Conservation (phyloP, 495 filamentous ascomycete species). For the Massariosphaeria phaeospora region DNA sequence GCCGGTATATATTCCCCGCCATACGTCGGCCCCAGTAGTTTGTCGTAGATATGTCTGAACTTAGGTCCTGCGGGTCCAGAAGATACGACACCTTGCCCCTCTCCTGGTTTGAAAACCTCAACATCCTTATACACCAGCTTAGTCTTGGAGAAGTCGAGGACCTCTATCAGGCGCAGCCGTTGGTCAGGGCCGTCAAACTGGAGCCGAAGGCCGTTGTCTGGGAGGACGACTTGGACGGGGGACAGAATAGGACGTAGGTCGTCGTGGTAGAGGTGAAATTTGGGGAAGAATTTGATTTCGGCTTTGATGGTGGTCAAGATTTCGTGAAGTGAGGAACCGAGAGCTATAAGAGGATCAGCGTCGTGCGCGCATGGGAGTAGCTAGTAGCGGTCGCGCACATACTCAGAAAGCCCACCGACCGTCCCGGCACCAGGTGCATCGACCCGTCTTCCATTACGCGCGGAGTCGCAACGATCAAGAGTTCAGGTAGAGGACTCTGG, state of each 20-base stretch:
- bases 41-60: conserved; percentile 88
- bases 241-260: conserved; percentile 61
- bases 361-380: conserved; percentile 24
- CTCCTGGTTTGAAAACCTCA: conserved; percentile 66
- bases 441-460: conserved; percentile 25
- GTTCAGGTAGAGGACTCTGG: no score
- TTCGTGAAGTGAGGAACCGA: conserved; percentile 87
- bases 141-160: conserved; percentile 84
- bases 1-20: conserved; percentile 81
- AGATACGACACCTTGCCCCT: conserved; percentile 37
- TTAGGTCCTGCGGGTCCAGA: conserved; percentile 58
- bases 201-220: conserved; percentile 78
- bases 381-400: conserved; percentile 17
- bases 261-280: conserved; percentile 75
- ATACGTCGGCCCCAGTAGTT: conserved; percentile 84
- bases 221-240: conserved; percentile 67
- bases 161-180: conserved; percentile 81
- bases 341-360: conserved; percentile 36
- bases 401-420: conserved; percentile 75
- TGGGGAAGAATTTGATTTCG: conserved; percentile 72
- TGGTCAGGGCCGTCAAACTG: conserved; percentile 94
- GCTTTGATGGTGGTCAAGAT: conserved; percentile 78
- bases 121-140: conserved; percentile 77
- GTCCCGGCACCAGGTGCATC: conserved; percentile 70
- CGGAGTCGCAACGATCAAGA: neutral